phyloP scores from a whole-genome alignment of 352 stramenopile species.

The Phytophthora tubulina region DNA sequence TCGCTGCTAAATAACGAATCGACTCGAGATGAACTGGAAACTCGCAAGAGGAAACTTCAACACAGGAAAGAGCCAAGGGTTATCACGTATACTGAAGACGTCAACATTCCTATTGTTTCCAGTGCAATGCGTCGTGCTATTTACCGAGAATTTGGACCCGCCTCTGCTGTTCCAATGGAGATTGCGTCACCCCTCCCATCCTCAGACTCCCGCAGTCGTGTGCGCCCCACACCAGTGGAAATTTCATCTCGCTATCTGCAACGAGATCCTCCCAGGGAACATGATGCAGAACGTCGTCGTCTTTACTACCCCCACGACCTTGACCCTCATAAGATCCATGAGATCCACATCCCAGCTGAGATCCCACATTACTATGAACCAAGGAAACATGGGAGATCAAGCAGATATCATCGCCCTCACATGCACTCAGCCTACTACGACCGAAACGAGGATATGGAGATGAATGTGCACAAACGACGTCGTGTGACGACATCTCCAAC shows the following conservation, averaged over 20 bases:
- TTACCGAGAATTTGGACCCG: slow-evolving; percentile 11
- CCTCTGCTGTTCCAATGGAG: not conserved
- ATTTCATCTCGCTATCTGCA: slow-evolving; percentile 6
- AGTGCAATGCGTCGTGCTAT: slow-evolving; percentile 15
- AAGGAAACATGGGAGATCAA: slow-evolving; percentile 15
- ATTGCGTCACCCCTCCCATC: not conserved
- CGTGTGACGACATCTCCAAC: slow-evolving; percentile 14
- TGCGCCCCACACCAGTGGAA: slow-evolving; percentile 8
- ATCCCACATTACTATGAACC: slow-evolving; percentile 10
- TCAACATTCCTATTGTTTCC: slow-evolving; percentile 15
- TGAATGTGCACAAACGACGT: slow-evolving; percentile 24
- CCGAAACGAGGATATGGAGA: slow-evolving; percentile 6
- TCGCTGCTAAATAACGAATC: slow-evolving; percentile 20
- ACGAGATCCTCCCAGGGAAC: too few species aligned
- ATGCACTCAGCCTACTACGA: slow-evolving; percentile 12
- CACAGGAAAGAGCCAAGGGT: not conserved
- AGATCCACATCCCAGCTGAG: slow-evolving; percentile 26
- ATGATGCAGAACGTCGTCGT: slow-evolving; percentile 1
- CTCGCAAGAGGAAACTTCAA: slow-evolving; percentile 6
- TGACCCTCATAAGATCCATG: slow-evolving; percentile 28
- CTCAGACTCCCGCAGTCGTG: not conserved
- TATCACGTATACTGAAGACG: not conserved
- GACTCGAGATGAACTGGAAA: not conserved
- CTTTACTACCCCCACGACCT: slow-evolving; percentile 27
- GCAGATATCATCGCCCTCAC: slow-evolving; percentile 8